phyloP scores from a whole-genome alignment of 129 eudicot species.

The Calendula officinalis region DNA sequence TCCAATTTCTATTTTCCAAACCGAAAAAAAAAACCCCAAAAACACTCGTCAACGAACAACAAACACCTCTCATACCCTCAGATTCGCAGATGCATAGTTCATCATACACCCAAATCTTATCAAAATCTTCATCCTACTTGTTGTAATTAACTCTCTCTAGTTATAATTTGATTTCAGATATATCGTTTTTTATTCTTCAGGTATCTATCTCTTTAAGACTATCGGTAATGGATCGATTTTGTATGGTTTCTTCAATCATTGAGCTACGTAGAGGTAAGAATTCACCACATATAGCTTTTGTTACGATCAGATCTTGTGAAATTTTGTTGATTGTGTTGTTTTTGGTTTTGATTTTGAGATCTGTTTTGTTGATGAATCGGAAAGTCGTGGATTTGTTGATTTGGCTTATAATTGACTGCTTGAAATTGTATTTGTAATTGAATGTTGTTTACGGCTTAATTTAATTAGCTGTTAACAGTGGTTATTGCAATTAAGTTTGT shows the following conservation, averaged over 20 bases:
- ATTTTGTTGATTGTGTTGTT: neutral
- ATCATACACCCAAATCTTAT: neutral
- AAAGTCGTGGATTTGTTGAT: neutral
- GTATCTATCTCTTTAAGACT: slow-evolving; percentile 7
- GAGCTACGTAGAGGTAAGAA: slow-evolving; percentile 67
- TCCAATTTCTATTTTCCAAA: too few species aligned
- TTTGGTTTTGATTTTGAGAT: slow-evolving; percentile 14
- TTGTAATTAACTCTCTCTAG: too few species aligned
- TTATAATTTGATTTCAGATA: neutral
- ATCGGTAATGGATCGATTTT: slow-evolving; percentile 51
- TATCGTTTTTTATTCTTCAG: neutral
- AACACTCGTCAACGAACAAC: neutral
- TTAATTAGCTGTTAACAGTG: neutral
- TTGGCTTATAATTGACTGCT: neutral
- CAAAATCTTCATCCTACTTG: too few species aligned
- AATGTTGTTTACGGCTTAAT: neutral
- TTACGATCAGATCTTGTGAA: slow-evolving; percentile 30
- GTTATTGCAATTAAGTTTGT: neutral
- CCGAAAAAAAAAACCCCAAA: too few species aligned
- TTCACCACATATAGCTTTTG: slow-evolving; percentile 12
- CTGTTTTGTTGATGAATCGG: slow-evolving; percentile 13
- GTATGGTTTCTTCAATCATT: slow-evolving; percentile 43
- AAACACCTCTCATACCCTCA: neutral
- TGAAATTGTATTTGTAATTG: neutral
- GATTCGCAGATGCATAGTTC: neutral